Base-by-base conservation (phyloP, 768 basidiomycete genomes). In the Auriscalpium vulgare region DNA sequence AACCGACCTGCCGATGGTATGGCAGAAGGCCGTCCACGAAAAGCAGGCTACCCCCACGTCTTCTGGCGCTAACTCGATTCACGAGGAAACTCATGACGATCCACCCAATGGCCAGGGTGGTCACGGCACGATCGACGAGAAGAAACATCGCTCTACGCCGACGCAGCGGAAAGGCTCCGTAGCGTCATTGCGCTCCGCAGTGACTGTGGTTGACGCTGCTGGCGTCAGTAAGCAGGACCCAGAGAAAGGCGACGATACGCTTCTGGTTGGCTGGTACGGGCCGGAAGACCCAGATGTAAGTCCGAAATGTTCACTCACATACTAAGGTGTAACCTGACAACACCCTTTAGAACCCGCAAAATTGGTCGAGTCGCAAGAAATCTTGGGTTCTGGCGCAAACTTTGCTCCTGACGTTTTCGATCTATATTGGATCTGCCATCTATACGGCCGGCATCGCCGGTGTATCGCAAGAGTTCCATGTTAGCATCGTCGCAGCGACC, bases 381-480 rank as follows among this genome's bases (percentile, higher is more conserved):
- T 53, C 49, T 11, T 68, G 69, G 49, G 69, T 71, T 8, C 64
- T 69, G 10, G 68, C 66, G 53, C 63, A 64, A 47, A 65, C 70
- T 40, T 67, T 65, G 56, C 55, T 71, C 37, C 55, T 72, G 45
- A 72, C 70, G 0, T 71, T 71, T 55, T 56, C 64, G 51, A 66
- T 71, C 34, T 72, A 71, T 60, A 67, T 72, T 56, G 71, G 59
- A 47, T 66, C 68, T 21, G 67, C 69, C 8, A 68, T 72, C 49
- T 71, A 69, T 59, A 66, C 67, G 6, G 63, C 69, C 14, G 66
- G 66, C 13, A 64, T 68, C 35, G 54, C 51, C 8, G 65, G 63
- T 8, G 54, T 72, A 16, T 51, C 65, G 43, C 45, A 56, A 16
- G 50, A 68, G 8, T 70, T 64, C 57, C 56, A 66, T 50, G 64